Base-by-base conservation (phyloP, 2,329 filamentous ascomycete genomes). In the Peltaster fructicola region DNA sequence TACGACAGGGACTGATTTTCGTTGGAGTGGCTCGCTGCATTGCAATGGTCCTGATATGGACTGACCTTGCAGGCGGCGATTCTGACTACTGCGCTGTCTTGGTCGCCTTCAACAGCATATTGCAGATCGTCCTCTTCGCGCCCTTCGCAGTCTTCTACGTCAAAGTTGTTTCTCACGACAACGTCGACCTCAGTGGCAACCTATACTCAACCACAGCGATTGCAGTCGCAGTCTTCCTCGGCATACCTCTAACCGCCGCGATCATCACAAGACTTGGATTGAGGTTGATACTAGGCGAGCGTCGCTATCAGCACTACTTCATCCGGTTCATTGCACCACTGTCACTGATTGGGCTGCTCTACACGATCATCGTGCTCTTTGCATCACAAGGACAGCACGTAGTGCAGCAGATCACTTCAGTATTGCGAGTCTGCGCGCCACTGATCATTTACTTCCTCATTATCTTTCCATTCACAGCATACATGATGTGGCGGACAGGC, bases 41-140 rank as follows among this genome's bases (percentile, higher is more conserved):
- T 33, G 81, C 80, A 15, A 91, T 91, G 81, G 79, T 71, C 2
- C 51, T 78, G 4, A 75, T 91, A 31, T 90, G 79, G 81, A 88
- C 69, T 0, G 68, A 66, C 4, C 56, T 81, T 1, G 78, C 81
- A 0, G 72, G 71, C 2, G 82, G 82, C 4, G 75, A 90, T 35
- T 55, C 51, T 5, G 74, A 90, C 37, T 91, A 90, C 49, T 91
- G 80, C 47, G 81, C 80, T 8, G 51, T 61, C 1, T 51, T 61
- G 3, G 57, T 61, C 4, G 57, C 56, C 1, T 50, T 59, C 36
- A 61, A 61, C 34, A 55, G 50, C 11, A 48, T 61, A 5, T 33
- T 61, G 25, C 56, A 61, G 36, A 59, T 60, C 25, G 53, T 60
- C 5, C 41, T 59, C 3, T 59, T 54, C 30, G 56, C 56, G 7